Conservation (phyloP, 1,284 basidiomycete genomes). For the Pterulicium gracile region DNA sequence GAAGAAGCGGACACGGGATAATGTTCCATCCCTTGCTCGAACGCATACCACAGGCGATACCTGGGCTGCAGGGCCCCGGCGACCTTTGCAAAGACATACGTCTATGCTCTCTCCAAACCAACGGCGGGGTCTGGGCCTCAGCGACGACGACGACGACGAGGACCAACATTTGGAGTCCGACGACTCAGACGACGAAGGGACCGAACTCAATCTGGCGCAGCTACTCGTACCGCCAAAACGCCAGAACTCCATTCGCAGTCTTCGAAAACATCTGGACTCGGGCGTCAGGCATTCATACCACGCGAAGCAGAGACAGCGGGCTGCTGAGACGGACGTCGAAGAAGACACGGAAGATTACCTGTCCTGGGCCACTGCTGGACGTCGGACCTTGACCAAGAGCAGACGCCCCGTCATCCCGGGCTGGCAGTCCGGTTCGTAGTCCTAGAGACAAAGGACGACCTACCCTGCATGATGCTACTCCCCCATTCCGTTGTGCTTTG, state of each 20-base stretch:
- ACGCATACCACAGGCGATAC: constrained; percentile 29
- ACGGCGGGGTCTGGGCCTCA: neutral
- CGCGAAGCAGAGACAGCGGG: neutral
- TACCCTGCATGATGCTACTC: too few relatives aligned
- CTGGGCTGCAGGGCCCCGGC: constrained; percentile 15
- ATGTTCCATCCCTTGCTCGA: constrained; percentile 28
- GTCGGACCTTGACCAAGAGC: neutral
- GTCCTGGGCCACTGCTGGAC: neutral
- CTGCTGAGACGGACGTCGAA: neutral
- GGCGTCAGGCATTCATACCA: neutral
- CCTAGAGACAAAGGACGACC: too few relatives aligned
- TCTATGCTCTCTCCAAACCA: neutral
- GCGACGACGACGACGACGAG: constrained; percentile 15
- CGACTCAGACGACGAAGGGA: constrained; percentile 46
- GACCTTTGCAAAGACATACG: neutral
- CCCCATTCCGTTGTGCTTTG: too few relatives aligned
- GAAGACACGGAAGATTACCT: neutral
- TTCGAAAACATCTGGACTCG: constrained; percentile 40
- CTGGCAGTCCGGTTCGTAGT: neutral
- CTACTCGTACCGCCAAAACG: constrained; percentile 61
- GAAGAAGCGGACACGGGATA: constrained; percentile 16
- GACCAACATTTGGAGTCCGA: constrained; percentile 24
- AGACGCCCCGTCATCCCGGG: neutral
- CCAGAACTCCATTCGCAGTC: constrained; percentile 57
- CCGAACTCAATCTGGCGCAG: constrained; percentile 52